phyloP scores from a whole-genome alignment of 805 yeast genomes.

The Monosporozyma unispora region DNA sequence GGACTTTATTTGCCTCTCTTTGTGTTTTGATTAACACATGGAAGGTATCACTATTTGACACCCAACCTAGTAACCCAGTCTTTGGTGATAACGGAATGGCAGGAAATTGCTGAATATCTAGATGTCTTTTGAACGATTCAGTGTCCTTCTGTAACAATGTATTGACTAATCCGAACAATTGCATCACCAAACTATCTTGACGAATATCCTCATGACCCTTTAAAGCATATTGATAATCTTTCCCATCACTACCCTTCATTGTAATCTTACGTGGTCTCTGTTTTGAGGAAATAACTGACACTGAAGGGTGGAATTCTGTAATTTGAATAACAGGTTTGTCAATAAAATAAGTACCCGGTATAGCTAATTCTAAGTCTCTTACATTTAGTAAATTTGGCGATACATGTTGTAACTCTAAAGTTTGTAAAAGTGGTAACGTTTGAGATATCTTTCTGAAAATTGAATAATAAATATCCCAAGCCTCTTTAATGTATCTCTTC shows the following conservation, averaged over 20 bases:
- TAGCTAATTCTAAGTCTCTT: constrained; percentile 72
- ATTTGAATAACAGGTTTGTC: constrained; percentile 73
- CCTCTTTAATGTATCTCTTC: constrained; percentile 82
- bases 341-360: constrained; percentile 87
- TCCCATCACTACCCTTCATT: constrained; percentile 84
- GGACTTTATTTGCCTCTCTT: constrained; percentile 81
- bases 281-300: constrained; percentile 84
- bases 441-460: constrained; percentile 87
- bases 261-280: constrained; percentile 87
- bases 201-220: constrained; percentile 98
- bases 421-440: constrained; percentile 78
- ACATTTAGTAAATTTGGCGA: constrained; percentile 83
- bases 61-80: constrained; percentile 96
- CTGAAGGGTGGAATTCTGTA: constrained; percentile 65
- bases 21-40: constrained; percentile 88
- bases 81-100: constrained; percentile 95
- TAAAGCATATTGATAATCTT: constrained; percentile 68
- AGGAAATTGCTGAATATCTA: constrained; percentile 84
- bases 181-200: constrained; percentile 97
- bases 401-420: constrained; percentile 83
- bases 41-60: constrained; percentile 93
- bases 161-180: constrained; percentile 88
- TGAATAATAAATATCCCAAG: constrained; percentile 94
- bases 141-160: constrained; percentile 82
- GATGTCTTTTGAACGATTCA: constrained; percentile 91